A percentile compares a stretch with the other conserved stretches of the same genome.
Evolutionary conservation across 2,329 filamentous ascomycete species (phyloP).

Genomic region (Aspergillus sp.): DNA sequence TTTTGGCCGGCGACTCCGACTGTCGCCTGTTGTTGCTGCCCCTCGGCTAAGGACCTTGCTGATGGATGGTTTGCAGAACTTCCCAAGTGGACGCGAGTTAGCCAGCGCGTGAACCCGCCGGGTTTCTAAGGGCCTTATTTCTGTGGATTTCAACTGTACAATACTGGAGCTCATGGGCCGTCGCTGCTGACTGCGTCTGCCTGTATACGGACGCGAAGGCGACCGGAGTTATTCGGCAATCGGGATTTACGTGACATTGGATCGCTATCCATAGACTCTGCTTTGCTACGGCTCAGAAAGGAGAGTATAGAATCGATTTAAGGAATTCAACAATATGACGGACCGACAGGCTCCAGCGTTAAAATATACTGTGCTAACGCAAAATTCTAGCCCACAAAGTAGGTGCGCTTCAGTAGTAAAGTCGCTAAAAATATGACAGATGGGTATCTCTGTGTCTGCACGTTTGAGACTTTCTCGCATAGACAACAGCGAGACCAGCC

Average conservation of each 20-base stretch:
- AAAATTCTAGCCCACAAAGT: neutral
- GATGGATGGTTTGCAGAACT: constrained; percentile 47
- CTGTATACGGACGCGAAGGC: constrained; percentile 18
- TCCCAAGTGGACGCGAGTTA: constrained; percentile 91
- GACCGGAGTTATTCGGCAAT: constrained; percentile 26
- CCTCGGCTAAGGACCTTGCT: neutral
- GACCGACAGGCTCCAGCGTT: no score
- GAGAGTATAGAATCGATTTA: neutral
- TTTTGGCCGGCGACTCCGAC: no score
- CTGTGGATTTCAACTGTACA: constrained; percentile 17
- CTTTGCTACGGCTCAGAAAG: constrained; percentile 10
- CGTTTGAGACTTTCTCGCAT: neutral
- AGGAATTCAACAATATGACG: no score
- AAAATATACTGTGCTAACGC: no score
- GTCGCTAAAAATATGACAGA: neutral
- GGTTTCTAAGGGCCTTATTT: constrained; percentile 57
- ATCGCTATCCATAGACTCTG: constrained; percentile 13
- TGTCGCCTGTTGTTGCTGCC: constrained; percentile 1
- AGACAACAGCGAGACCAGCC: neutral
- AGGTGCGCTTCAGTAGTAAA: neutral
- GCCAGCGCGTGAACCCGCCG: constrained; percentile 85
- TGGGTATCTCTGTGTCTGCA: neutral
- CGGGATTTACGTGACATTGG: constrained; percentile 15
- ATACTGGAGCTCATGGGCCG: constrained; percentile 16
- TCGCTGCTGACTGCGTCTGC: no score